Conservation (phyloP, 306 rosid genomes). For the Arachis hypogaea region DNA sequence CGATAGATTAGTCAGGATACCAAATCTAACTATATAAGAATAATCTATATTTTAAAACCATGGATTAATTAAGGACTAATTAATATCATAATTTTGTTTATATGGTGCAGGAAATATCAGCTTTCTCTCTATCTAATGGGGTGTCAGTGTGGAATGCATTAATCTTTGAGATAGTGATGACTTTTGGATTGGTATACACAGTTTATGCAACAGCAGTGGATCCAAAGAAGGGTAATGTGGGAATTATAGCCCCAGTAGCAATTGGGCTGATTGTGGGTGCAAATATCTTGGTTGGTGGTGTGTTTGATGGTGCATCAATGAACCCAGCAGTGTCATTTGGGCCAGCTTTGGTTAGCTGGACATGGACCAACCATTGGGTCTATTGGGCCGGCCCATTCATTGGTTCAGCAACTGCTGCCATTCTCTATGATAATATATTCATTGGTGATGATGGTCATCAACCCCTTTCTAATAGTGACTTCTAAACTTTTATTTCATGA, state of each 20-base stretch:
- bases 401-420: conserved; percentile 61
- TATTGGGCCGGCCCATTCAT: conserved; percentile 67
- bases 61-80: too few species aligned
- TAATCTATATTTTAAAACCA: background rate
- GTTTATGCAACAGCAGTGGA: conserved; percentile 48
- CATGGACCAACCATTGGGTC: conserved; percentile 76
- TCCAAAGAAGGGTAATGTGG: conserved; percentile 43
- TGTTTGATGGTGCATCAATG: conserved; percentile 79
- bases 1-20: too few species aligned
- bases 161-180: conserved; percentile 47
- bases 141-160: conserved; percentile 48
- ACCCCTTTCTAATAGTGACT: conserved; percentile 37
- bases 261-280: conserved; percentile 48
- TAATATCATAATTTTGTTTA: background rate
- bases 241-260: conserved; percentile 52
- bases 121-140: conserved; percentile 43
- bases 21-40: background rate
- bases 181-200: conserved; percentile 47
- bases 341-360: conserved; percentile 60
- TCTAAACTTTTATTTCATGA: background rate
- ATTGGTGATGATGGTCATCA: conserved; percentile 46
- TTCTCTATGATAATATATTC: conserved; percentile 69
- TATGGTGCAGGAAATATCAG: conserved; percentile 42
- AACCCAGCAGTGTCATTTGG: conserved; percentile 49
- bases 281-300: conserved; percentile 74